Evolutionary conservation across 176 grass and related monocot species (phyloP).

Genomic region (Canna indica): DNA sequence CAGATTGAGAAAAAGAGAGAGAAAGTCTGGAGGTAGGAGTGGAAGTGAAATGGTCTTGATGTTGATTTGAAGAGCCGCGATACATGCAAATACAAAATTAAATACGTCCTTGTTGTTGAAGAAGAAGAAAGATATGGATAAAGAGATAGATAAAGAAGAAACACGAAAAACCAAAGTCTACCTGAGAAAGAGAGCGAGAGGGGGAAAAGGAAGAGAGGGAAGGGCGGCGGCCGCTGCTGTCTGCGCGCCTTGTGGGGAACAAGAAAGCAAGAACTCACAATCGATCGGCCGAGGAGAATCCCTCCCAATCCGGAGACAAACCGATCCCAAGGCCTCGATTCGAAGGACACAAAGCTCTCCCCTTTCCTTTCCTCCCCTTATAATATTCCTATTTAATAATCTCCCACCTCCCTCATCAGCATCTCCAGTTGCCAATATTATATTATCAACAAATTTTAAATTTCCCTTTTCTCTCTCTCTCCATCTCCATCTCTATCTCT

Average conservation of each 20-base stretch:
- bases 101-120: background rate
- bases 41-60: background rate
- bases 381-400: background rate
- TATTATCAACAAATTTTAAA: background rate
- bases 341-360: background rate
- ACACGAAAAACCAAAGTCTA: background rate
- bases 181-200: slow-evolving; percentile 21
- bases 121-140: background rate
- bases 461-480: background rate
- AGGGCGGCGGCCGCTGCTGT: slow-evolving; percentile 15
- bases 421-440: slow-evolving; percentile 4
- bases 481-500: background rate
- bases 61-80: background rate
- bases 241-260: slow-evolving; percentile 52
- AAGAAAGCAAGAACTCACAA: slow-evolving; percentile 37
- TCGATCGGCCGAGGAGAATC: slow-evolving; percentile 28
- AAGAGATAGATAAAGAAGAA: background rate
- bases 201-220: background rate
- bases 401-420: background rate
- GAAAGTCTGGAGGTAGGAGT: background rate
- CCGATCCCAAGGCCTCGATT: slow-evolving; percentile 38
- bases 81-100: background rate
- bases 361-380: background rate
- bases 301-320: slow-evolving; percentile 46
- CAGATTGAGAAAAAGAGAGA: background rate